A percentile compares a stretch with the other conserved stretches of the same genome.
Conservation (phyloP, 805 yeast genomes). For the Lachancea fermentati region DNA sequence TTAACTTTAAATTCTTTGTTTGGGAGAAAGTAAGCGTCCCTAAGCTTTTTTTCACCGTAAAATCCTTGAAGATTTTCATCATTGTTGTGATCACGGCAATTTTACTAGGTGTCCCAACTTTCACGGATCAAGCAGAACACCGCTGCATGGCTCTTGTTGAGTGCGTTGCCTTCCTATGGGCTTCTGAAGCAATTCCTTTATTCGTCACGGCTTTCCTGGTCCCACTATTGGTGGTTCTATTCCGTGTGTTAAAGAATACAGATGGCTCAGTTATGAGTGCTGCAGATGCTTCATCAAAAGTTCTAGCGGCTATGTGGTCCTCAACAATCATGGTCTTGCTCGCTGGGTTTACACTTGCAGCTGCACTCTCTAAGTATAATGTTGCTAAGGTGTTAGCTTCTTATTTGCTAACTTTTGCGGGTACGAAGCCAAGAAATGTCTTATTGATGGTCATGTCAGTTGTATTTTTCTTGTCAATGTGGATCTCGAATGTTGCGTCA, state of each 20-base stretch:
- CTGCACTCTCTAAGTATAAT: slow-evolving; percentile 85
- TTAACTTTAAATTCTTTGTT: slow-evolving; percentile 22
- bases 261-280: slow-evolving; percentile 56
- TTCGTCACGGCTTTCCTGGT: slow-evolving; percentile 84
- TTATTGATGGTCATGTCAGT: slow-evolving; percentile 77
- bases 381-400: slow-evolving; percentile 90
- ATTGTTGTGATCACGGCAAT: slow-evolving; percentile 49
- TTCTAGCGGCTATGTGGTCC: slow-evolving; percentile 87
- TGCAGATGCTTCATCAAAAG: slow-evolving; percentile 57
- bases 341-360: slow-evolving; percentile 93
- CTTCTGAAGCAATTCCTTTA: slow-evolving; percentile 88
- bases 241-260: slow-evolving; percentile 54
- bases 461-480: slow-evolving; percentile 80
- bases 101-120: slow-evolving; percentile 52
- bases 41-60: slow-evolving; percentile 41
- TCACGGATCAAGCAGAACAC: slow-evolving; percentile 54
- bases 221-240: slow-evolving; percentile 71
- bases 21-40: slow-evolving; percentile 39
- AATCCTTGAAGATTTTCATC: slow-evolving; percentile 42
- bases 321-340: slow-evolving; percentile 82
- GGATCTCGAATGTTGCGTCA: slow-evolving; percentile 96
- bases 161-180: slow-evolving; percentile 76
- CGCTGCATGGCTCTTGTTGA: slow-evolving; percentile 63
- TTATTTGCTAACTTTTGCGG: slow-evolving; percentile 68
- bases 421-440: slow-evolving; percentile 75